These are phyloP conservation scores for Marchantia paleacea DNA, from an alignment of 225 moss, liverwort and hornwort species.

Conservation along the genomic window DNA sequence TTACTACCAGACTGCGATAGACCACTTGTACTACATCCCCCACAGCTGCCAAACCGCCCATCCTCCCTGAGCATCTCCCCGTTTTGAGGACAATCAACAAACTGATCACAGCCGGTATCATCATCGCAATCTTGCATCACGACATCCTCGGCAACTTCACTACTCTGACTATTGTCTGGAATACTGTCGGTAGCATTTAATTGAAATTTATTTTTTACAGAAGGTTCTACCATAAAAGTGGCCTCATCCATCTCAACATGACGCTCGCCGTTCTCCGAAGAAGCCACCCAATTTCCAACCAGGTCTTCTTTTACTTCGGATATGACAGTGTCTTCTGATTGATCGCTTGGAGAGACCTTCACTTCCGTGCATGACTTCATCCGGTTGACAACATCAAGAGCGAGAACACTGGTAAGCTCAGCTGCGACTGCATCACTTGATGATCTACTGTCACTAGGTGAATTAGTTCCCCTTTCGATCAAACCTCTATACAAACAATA, in stretches of 20 bases:
- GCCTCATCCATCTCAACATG: background rate
- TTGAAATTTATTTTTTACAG: constrained; percentile 25
- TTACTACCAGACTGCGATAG: constrained; percentile 40
- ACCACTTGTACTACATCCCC: constrained; percentile 71
- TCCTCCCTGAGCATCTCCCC: constrained; percentile 38
- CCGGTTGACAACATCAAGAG: constrained; percentile 54
- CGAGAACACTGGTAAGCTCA: constrained; percentile 58
- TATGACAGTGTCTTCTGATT: constrained; percentile 27
- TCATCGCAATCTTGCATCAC: constrained; percentile 58
- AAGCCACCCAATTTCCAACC: constrained; percentile 5
- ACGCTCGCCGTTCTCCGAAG: background rate
- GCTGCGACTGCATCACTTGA: constrained; percentile 53
- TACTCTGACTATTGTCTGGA: background rate
- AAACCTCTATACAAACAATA: constrained; percentile 79
- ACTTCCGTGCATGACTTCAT: constrained; percentile 51
- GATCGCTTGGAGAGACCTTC: constrained; percentile 33
- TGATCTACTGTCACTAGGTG: constrained; percentile 28
- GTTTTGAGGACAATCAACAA: constrained; percentile 38
- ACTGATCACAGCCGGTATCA: constrained; percentile 42
- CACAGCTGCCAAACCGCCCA: constrained; percentile 51
- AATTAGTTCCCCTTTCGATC: constrained; percentile 47
- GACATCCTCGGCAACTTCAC: constrained; percentile 44
- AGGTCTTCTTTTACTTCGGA: constrained; percentile 32
- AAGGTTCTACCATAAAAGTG: constrained; percentile 18
- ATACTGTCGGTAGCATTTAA: background rate